Percentiles rank a stretch among this genome's conserved stretches.
Evolutionary conservation across 306 rosid species (phyloP).

Genomic region (Cercis canadensis): DNA sequence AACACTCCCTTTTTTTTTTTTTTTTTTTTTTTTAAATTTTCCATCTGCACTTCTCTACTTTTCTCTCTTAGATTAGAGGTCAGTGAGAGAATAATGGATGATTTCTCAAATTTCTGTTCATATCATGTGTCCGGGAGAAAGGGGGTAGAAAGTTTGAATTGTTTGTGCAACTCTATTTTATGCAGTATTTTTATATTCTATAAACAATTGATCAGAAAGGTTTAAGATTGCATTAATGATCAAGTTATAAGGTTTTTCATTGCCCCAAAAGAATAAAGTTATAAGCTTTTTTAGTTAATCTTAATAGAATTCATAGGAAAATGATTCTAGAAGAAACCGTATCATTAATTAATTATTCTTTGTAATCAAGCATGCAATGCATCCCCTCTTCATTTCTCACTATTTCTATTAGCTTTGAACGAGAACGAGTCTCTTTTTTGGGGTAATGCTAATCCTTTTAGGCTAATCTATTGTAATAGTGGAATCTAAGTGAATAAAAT

Average conservation of each 20-base stretch:
- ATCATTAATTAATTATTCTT: slow-evolving; percentile 44
- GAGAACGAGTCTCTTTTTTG: too few relatives aligned
- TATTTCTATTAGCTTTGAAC: too few relatives aligned
- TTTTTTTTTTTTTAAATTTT: slow-evolving; percentile 16
- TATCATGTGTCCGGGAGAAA: slow-evolving; percentile 64
- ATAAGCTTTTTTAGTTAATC: too few relatives aligned
- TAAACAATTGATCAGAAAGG: slow-evolving; percentile 36
- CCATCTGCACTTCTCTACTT: neutral
- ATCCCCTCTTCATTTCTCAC: too few relatives aligned
- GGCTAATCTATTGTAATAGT: too few relatives aligned
- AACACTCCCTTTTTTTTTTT: slow-evolving; percentile 26
- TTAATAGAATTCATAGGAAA: too few relatives aligned
- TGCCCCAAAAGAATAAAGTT: too few relatives aligned
- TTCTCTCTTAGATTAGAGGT: slow-evolving; percentile 42
- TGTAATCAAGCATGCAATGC: slow-evolving; percentile 37
- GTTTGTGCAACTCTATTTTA: slow-evolving; percentile 46
- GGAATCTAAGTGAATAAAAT: too few relatives aligned
- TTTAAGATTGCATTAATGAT: slow-evolving; percentile 30
- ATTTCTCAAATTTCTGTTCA: slow-evolving; percentile 26
- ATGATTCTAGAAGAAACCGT: slow-evolving; percentile 48
- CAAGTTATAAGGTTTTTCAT: neutral
- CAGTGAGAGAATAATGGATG: slow-evolving; percentile 33
- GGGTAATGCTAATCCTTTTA: too few relatives aligned
- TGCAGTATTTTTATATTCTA: slow-evolving; percentile 29
- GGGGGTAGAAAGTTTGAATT: slow-evolving; percentile 51